Evolutionary conservation across 176 grass and related monocot genomes (phyloP), one percentile per base, ranked within the genome.

Genomic region (Saccharum spontaneum): DNA sequence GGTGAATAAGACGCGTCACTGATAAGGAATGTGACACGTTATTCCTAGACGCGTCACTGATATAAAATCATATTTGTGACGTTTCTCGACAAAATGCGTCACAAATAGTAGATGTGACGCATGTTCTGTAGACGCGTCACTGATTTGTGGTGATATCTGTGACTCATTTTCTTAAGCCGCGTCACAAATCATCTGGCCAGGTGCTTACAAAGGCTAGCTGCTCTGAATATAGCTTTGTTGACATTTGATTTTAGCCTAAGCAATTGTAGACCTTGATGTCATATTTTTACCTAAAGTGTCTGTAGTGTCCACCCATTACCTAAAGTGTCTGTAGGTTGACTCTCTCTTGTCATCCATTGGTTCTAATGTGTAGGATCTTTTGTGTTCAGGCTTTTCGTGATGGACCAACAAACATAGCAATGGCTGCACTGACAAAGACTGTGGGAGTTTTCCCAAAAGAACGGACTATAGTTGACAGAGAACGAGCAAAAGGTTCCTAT

Each of bases 351-450:
- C 20, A 71, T 81, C 14, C 1, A 30, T 89, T 67, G 44, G 18
- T 41, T 84, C 22, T 79, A 79, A 69, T 15, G 49, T 15, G 22
- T 81, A 80, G 60, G 43, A 44, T 34, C 37, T 79, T 69, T 40
- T 83, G 11, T 91, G 37, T 45, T 71, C 86, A 98, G 97, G 97
- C 91, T 89, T 96, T 87, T 90, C 87, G 91, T 90, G 97, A 98
- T 86, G 93, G 91, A 79, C 97, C 93, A 82, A 98, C 97, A 81
- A 99, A 99, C 83, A 96, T 91, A 73, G 97, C 93, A 86, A 99
- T 99, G 97, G 97, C 93, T 89, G 97, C 97, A 81, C 73, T 99
- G 20, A 96, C 93, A 62, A 96, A 99, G 85, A 99, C 97, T 14
- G 93, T 94, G 20, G 97, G 97, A 36, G 91, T 98, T 87, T 98